Conservation (phyloP, 2,329 filamentous ascomycete genomes). For the Fusarium circinatum region DNA sequence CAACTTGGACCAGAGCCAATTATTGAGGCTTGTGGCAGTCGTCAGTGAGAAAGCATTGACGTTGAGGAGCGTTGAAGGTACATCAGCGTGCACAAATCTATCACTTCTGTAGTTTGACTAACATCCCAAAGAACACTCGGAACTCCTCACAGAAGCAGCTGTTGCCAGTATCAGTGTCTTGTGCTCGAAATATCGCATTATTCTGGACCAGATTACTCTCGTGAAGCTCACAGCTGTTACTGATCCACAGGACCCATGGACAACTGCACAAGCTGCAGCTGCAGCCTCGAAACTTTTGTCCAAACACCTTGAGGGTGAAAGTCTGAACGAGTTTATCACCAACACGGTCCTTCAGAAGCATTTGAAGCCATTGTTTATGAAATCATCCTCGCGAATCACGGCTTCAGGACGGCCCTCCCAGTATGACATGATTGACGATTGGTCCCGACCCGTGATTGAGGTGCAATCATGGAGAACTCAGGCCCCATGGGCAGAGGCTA, state of each 20-base stretch:
- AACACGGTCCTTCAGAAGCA: slow-evolving; percentile 69
- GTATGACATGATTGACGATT: slow-evolving; percentile 27
- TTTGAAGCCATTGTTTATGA: slow-evolving; percentile 74
- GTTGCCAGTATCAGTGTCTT: slow-evolving; percentile 46
- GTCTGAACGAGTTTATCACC: slow-evolving; percentile 56
- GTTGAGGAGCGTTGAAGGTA: slow-evolving; percentile 1
- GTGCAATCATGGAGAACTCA: slow-evolving; percentile 39
- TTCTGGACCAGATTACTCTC: slow-evolving; percentile 39
- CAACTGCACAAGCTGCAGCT: slow-evolving; percentile 45
- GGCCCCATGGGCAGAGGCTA: slow-evolving; percentile 35
- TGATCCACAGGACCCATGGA: slow-evolving; percentile 51
- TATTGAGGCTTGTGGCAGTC: not conserved
- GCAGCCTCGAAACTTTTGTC: slow-evolving; percentile 49
- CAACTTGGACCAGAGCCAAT: not conserved
- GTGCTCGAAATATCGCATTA: slow-evolving; percentile 1
- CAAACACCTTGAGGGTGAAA: slow-evolving; percentile 33
- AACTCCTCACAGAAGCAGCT: slow-evolving; percentile 38
- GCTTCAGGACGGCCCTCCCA: slow-evolving; percentile 45
- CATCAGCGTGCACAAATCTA: not conserved
- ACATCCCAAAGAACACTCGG: not conserved
- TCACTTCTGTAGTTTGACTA: not conserved
- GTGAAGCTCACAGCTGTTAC: slow-evolving; percentile 48
- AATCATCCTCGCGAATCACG: slow-evolving; percentile 57
- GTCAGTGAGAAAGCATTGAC: slow-evolving; percentile 3
- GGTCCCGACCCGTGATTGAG: not conserved